Base-by-base conservation (phyloP, 2,329 filamentous ascomycete species). In the Phaeosphaeria sp. region DNA sequence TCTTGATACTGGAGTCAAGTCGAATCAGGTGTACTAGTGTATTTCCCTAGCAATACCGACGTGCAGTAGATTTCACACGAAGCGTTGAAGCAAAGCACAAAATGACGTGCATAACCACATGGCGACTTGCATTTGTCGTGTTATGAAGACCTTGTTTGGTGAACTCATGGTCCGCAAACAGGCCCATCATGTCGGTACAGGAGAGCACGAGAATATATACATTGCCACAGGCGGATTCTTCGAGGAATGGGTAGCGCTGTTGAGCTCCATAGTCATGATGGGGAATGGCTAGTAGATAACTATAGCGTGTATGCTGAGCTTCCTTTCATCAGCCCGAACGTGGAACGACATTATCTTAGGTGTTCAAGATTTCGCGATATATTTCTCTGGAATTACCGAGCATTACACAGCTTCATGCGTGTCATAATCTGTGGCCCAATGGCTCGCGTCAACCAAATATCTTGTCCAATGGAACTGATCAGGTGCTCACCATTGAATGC, bases 101-200 rank as follows among this genome's bases (percentile, higher is more conserved):
- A 50, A 51, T 51, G 49, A 51, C 39, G 49, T 51, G 49, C 49
- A 51, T 51, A 20, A 44, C 21, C 49, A 51, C 49, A 43, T 51
- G 49, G 49, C 49, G 49, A 44, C 21, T 30, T 51, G 39, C 36
- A 51, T 27, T 10, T 30, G 48, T n/a, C 13, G 49, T 41, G 42
- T 41, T 33, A 36, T 51, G 18, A 22, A 10, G 39, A 44, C 11
- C 6, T 10, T 17, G 23, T 30, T 1, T 18, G 22, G 36, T 15
- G 10, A 21, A 20, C 22, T 17, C 43, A 39, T 51, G 49, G 36
- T 20, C 22, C 49, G 49, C 39, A 20, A 27, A 22, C 2, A 20
- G 6, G n/a, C n/a, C 49, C 49, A 20, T n/a, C n/a, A 44, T 18
- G 15, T 17, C 23, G 36, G 36, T 43, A n/a, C 39, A 43, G 9